phyloP scores from a whole-genome alignment of 352 stramenopile genomes.

The Globisporangium lucens region DNA sequence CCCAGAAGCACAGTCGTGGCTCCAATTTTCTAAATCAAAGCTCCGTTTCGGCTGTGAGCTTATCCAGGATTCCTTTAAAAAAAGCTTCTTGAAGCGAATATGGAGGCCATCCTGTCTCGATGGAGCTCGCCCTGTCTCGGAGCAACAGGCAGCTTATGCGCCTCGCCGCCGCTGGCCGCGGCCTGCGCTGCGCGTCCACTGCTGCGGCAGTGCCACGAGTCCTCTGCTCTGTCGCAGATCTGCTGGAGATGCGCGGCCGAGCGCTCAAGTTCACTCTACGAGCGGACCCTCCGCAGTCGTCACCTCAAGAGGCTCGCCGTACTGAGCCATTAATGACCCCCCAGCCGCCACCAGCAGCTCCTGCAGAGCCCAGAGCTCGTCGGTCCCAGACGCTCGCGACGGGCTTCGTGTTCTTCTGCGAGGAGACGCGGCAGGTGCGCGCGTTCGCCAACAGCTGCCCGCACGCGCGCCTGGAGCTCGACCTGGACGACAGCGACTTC shows the following conservation, averaged over 20 bases:
- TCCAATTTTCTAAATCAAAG: too few species aligned
- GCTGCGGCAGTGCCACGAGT: constrained; percentile 24
- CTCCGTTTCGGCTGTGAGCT: too few species aligned
- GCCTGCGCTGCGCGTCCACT: background rate
- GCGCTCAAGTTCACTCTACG: constrained; percentile 65
- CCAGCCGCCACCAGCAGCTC: background rate
- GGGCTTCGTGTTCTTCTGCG: constrained; percentile 65
- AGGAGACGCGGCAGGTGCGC: constrained; percentile 35
- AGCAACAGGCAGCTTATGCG: constrained; percentile 5
- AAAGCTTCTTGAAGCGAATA: background rate
- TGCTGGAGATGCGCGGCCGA: constrained; percentile 33
- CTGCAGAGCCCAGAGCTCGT: constrained; percentile 3
- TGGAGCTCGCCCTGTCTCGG: background rate
- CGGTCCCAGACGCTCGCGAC: constrained; percentile 32
- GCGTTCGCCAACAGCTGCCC: constrained; percentile 69
- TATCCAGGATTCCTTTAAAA: too few species aligned
- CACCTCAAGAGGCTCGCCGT: constrained; percentile 3
- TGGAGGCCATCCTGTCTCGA: too few species aligned
- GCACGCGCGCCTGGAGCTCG: constrained; percentile 68
- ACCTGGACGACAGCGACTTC: constrained; percentile 81
- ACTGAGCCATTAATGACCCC: background rate
- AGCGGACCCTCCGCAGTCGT: background rate
- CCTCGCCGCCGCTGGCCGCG: constrained; percentile 5
- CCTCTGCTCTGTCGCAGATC: constrained; percentile 55
- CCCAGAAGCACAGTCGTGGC: too few species aligned